Percentiles rank a stretch among this genome's conserved stretches.
phyloP scores from a whole-genome alignment of 2,329 filamentous ascomycete genomes.

The Bimuria novae-zelandiae region DNA sequence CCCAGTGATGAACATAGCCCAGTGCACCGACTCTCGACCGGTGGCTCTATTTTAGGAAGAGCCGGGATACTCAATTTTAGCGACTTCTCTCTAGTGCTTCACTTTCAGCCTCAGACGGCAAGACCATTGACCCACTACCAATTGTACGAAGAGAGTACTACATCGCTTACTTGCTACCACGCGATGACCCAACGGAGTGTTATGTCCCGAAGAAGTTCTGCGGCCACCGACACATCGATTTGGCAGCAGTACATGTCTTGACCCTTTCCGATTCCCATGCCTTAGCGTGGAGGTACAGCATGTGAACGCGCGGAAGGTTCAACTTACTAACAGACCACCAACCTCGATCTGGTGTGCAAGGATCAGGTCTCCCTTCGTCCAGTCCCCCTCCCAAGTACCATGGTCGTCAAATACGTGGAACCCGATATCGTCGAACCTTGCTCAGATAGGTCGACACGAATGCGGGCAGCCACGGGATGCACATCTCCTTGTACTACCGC shows the following conservation, averaged over 20 bases:
- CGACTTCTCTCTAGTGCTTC: too few species aligned
- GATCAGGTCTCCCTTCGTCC: too few species aligned
- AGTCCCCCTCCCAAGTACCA: too few species aligned
- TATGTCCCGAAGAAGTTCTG: too few species aligned
- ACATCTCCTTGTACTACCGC: neutral
- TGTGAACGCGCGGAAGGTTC: neutral
- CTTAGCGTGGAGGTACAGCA: slow-evolving; percentile 3
- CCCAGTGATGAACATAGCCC: neutral
- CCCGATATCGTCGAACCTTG: too few species aligned
- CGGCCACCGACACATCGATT: neutral
- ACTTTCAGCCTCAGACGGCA: too few species aligned
- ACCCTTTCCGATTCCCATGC: neutral
- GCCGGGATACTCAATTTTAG: neutral
- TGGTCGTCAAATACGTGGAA: too few species aligned
- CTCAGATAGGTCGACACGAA: neutral
- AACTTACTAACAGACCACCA: too few species aligned
- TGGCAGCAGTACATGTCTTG: neutral
- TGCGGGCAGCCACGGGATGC: neutral
- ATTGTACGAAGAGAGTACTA: neutral
- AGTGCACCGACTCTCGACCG: neutral
- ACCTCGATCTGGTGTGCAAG: too few species aligned
- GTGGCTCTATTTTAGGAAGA: neutral
- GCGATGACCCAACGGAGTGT: too few species aligned
- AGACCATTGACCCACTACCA: too few species aligned
- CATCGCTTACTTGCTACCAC: neutral